Conservation (phyloP, 1,139 yeast species). For the Geotrichum europaeum region DNA sequence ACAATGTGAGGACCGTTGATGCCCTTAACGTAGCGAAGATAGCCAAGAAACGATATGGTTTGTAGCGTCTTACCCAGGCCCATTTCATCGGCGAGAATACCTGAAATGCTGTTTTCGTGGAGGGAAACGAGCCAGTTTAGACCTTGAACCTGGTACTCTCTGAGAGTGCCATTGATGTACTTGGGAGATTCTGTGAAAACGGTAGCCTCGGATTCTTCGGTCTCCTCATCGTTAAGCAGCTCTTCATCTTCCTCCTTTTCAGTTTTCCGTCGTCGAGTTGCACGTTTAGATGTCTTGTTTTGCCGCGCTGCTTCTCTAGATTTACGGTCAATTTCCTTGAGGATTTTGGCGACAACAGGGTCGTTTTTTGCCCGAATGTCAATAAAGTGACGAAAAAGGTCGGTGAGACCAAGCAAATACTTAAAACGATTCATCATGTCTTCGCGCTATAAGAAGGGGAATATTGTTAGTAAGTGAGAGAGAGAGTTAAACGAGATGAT, state of each 20-base stretch:
- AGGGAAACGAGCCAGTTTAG: slow-evolving; percentile 84
- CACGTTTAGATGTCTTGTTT: slow-evolving; percentile 19
- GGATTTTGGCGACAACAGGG: slow-evolving; percentile 54
- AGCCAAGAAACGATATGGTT: slow-evolving; percentile 86
- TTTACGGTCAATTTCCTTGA: slow-evolving; percentile 48
- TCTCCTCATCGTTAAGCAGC: slow-evolving; percentile 72
- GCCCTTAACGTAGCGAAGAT: slow-evolving; percentile 66
- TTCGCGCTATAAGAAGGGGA: slow-evolving; percentile 23
- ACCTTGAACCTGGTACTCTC: slow-evolving; percentile 76
- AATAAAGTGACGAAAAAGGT: slow-evolving; percentile 83
- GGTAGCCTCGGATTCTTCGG: slow-evolving; percentile 41
- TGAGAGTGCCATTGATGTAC: slow-evolving; percentile 40
- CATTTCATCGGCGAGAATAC: slow-evolving; percentile 97
- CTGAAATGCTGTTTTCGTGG: slow-evolving; percentile 78
- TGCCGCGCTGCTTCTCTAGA: slow-evolving; percentile 26
- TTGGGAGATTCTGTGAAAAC: slow-evolving; percentile 78
- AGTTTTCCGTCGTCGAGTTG: slow-evolving; percentile 32
- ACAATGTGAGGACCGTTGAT: slow-evolving; percentile 86
- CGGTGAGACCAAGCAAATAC: slow-evolving; percentile 77
- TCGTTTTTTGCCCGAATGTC: slow-evolving; percentile 77
- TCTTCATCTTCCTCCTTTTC: slow-evolving; percentile 89
- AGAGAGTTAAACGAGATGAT: not conserved
- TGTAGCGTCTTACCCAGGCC: slow-evolving; percentile 95
- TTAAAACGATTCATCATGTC: slow-evolving; percentile 57
- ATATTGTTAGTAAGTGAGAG: slow-evolving; percentile 21